These are phyloP conservation scores for Coix lacrymajobi DNA, from an alignment of 176 grass and related monocot species.

Conservation along the genomic window DNA sequence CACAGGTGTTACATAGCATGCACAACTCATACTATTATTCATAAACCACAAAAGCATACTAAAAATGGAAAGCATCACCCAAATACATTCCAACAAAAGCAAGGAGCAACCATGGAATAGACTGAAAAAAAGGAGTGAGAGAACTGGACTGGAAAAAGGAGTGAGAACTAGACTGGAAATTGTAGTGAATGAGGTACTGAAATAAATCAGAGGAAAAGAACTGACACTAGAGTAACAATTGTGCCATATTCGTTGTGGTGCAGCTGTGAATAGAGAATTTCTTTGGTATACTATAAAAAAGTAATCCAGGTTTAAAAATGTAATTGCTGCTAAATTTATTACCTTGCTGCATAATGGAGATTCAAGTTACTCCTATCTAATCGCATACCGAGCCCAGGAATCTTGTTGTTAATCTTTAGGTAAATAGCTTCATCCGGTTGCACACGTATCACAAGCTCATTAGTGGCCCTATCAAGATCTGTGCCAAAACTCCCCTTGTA, in stretches of 20 bases:
- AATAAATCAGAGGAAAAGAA: background rate
- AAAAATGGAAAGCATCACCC: background rate
- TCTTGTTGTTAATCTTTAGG: conserved; percentile 95
- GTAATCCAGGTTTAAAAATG: background rate
- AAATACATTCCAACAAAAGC: background rate
- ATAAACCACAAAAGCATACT: background rate
- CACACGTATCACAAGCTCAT: conserved; percentile 93
- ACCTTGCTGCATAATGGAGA: conserved; percentile 95
- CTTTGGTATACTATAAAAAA: background rate
- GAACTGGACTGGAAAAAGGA: no score
- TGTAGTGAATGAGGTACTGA: background rate
- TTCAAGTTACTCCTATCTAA: conserved; percentile 93
- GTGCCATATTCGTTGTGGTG: background rate
- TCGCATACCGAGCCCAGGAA: conserved; percentile 88
- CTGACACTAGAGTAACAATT: background rate
- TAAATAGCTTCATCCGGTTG: conserved; percentile 95
- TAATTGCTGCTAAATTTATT: conserved; percentile 22
- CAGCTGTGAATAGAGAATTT: background rate
- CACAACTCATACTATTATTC: background rate
- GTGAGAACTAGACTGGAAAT: background rate
- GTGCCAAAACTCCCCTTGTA: conserved; percentile 86
- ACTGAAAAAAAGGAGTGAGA: background rate
- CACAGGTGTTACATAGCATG: background rate
- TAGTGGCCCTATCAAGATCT: conserved; percentile 80
- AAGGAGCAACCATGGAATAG: background rate